These are phyloP conservation scores for Hemerocallis citrina DNA, from an alignment of 106 monocot species.

Conservation along the genomic window DNA sequence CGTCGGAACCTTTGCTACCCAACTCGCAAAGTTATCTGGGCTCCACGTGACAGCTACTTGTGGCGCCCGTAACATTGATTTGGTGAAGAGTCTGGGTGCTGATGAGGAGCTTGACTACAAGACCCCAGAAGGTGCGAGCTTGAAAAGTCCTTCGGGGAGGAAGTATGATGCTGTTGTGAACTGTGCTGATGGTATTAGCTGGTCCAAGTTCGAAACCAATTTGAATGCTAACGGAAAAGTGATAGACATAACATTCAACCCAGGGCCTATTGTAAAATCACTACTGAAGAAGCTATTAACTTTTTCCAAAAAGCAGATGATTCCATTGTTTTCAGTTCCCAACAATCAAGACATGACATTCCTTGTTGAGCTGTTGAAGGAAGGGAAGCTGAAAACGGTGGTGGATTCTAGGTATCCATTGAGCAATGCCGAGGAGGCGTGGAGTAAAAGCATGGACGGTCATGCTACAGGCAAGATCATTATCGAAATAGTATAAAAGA, in stretches of 20 bases:
- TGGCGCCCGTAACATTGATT: slow-evolving; percentile 30
- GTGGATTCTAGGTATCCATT: slow-evolving; percentile 29
- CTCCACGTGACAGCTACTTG: slow-evolving; percentile 43
- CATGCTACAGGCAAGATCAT: slow-evolving; percentile 48
- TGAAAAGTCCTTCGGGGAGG: slow-evolving; percentile 33
- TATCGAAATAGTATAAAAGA: too few relatives aligned
- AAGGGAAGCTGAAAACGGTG: slow-evolving; percentile 40
- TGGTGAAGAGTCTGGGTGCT: slow-evolving; percentile 33
- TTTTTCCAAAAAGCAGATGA: slow-evolving; percentile 22
- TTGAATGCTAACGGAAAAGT: slow-evolving; percentile 24
- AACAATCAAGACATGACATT: slow-evolving; percentile 22
- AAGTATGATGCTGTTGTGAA: slow-evolving; percentile 31
- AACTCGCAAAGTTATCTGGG: slow-evolving; percentile 34
- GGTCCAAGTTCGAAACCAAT: slow-evolving; percentile 24
- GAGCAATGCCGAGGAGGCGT: slow-evolving; percentile 26
- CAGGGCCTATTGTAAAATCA: neutral
- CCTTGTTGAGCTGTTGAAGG: slow-evolving; percentile 26
- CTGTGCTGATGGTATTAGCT: slow-evolving; percentile 12
- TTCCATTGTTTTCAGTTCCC: slow-evolving; percentile 7
- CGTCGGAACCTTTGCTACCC: slow-evolving; percentile 37
- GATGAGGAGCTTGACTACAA: slow-evolving; percentile 49
- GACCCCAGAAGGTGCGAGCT: slow-evolving; percentile 23
- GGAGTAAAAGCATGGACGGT: slow-evolving; percentile 39
- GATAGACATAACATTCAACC: slow-evolving; percentile 16
- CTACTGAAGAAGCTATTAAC: slow-evolving; percentile 12